phyloP scores from a whole-genome alignment of 345 rosid genomes.

The Heritiera fomes region DNA sequence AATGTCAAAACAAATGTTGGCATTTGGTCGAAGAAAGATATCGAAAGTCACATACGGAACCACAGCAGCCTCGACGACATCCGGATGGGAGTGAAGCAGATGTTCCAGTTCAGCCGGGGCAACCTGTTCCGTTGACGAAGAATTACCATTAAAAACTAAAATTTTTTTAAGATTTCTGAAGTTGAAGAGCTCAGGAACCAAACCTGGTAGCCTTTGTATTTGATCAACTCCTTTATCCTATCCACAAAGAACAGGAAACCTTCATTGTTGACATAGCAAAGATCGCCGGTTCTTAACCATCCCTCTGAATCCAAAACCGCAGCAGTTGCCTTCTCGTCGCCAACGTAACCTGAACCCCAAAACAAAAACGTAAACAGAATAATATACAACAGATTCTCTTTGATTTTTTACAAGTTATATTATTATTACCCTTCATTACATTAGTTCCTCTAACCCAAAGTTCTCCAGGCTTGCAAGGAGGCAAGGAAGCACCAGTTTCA shows the following conservation, averaged over 20 bases:
- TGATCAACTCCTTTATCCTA: conserved; percentile 63
- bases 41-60: conserved; percentile 41
- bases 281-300: conserved; percentile 69
- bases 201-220: conserved; percentile 74
- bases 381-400: background rate
- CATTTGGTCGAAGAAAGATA: background rate
- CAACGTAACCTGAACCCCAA: conserved; percentile 46
- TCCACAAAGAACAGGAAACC: conserved; percentile 64
- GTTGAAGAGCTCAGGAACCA: background rate
- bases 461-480: conserved; percentile 50
- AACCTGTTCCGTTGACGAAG: conserved; percentile 35
- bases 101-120: conserved; percentile 66
- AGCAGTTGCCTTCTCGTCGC: conserved; percentile 53
- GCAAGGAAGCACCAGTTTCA: conserved; percentile 36
- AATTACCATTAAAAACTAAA: background rate
- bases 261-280: conserved; percentile 53
- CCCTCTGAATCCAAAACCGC: conserved; percentile 50
- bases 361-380: background rate
- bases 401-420: background rate
- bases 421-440: conserved; percentile 48
- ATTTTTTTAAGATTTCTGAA: too few species aligned
- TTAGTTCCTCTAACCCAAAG: conserved; percentile 62
- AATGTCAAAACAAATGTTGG: background rate
- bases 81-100: conserved; percentile 51
- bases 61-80: conserved; percentile 55